These are phyloP conservation scores for Populus euphratica DNA, from an alignment of 345 rosid species.

Conservation along the genomic window DNA sequence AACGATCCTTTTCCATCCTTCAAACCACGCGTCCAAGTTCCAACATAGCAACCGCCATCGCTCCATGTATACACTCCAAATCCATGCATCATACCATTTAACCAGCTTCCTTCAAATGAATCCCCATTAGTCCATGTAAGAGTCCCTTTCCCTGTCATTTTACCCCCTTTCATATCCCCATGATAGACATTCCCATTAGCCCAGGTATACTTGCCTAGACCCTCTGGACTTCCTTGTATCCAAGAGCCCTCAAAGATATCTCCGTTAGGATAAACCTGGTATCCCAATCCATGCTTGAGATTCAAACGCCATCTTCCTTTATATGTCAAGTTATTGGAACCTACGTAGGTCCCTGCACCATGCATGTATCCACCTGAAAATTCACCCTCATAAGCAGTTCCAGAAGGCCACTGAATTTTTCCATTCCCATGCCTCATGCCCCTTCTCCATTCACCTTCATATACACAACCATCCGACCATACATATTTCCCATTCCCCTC, in stretches of 20 bases:
- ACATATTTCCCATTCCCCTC: conserved; percentile 84
- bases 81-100: conserved; percentile 92
- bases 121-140: conserved; percentile 79
- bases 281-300: conserved; percentile 87
- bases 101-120: conserved; percentile 91
- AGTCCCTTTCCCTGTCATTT: conserved; percentile 93
- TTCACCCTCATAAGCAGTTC: conserved; percentile 78
- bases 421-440: conserved; percentile 91
- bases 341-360: conserved; percentile 65
- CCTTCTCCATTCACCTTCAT: conserved; percentile 87
- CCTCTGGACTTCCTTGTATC: conserved; percentile 85
- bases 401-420: conserved; percentile 69
- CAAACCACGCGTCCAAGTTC: conserved; percentile 90
- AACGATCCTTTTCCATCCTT: conserved; percentile 97
- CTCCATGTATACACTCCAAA: conserved; percentile 91
- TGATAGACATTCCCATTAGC: conserved; percentile 68
- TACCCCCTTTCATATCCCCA: conserved; percentile 93
- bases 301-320: conserved; percentile 89
- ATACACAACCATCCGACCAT: conserved; percentile 72
- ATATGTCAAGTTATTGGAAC: conserved; percentile 51
- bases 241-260: conserved; percentile 92
- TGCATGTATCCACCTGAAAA: conserved; percentile 85
- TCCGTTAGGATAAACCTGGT: conserved; percentile 69
- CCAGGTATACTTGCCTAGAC: conserved; percentile 93
- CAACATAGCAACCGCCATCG: conserved; percentile 81